These are phyloP conservation scores for Groenewaldozyma salmanticensis DNA, from an alignment of 805 yeast species.

Conservation along the genomic window DNA sequence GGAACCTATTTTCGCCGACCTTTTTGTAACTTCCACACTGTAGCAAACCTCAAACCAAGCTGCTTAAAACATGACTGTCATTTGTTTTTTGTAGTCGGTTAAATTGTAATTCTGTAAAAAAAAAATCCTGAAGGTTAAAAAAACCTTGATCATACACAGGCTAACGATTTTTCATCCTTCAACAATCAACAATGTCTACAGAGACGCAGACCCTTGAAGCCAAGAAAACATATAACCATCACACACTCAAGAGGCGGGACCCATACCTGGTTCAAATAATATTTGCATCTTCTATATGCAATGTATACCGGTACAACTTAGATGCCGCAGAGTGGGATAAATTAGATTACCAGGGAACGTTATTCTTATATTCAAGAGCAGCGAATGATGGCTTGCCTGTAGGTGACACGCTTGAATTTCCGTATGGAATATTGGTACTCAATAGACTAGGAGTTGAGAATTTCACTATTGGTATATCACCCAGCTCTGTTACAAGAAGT, in stretches of 20 bases:
- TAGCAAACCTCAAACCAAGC: no score
- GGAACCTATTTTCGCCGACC: no score
- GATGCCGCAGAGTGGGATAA: conserved; percentile 30
- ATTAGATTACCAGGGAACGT: conserved; percentile 29
- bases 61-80: no score
- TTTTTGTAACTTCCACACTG: no score
- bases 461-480: conserved; percentile 28
- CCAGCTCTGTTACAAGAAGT: conserved; percentile 15
- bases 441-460: conserved; percentile 26
- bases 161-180: conserved; percentile 1
- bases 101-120: no score
- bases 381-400: conserved; percentile 6
- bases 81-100: no score
- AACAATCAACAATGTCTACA: conserved; percentile 1
- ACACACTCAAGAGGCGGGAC: conserved; percentile 29
- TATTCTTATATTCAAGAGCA: conserved; percentile 30
- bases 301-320: conserved; percentile 29
- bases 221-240: conserved; percentile 22
- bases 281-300: conserved; percentile 31
- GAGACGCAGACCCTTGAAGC: conserved; percentile 1
- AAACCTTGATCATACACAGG: no score
- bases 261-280: conserved; percentile 27
- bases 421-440: conserved; percentile 29
- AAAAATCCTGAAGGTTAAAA: no score
- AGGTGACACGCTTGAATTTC: conserved; percentile 21